Conservation (phyloP, 2,329 filamentous ascomycete genomes). For the Didymella keratinophila region DNA sequence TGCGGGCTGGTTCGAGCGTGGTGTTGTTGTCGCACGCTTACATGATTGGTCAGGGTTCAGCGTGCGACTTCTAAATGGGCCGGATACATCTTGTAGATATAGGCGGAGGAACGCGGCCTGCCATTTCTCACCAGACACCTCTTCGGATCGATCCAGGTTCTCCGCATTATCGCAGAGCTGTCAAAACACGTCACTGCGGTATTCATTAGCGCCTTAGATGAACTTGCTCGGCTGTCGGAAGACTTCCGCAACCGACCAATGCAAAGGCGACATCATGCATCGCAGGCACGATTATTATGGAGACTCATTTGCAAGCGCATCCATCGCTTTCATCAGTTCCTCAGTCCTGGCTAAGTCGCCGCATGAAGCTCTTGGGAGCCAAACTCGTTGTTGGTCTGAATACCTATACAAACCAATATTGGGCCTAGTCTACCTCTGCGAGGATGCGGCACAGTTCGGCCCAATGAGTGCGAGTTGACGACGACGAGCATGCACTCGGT, state of each 20-base stretch:
- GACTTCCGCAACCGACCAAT: constrained; percentile 6
- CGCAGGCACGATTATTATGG: not conserved
- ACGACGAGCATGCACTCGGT: not conserved
- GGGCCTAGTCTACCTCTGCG: constrained; percentile 5
- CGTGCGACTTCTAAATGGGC: not conserved
- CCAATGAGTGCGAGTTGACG: not conserved
- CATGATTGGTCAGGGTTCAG: not conserved
- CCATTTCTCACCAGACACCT: not conserved
- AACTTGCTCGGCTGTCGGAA: not conserved
- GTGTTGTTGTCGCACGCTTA: not conserved
- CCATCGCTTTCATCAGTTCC: not conserved
- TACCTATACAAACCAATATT: constrained; percentile 11
- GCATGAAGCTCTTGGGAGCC: not conserved
- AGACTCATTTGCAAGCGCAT: constrained; percentile 11
- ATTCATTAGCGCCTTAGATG: not conserved
- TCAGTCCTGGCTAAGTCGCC: not conserved
- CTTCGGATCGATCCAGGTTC: not conserved
- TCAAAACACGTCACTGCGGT: not conserved
- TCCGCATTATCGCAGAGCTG: not conserved
- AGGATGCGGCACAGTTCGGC: constrained; percentile 8
- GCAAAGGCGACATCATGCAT: not conserved
- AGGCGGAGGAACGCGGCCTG: not conserved
- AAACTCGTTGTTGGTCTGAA: constrained; percentile 10
- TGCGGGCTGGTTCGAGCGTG: not conserved
- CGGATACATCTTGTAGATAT: constrained; percentile 1